phyloP scores from a whole-genome alignment of 225 moss, liverwort and hornwort genomes.

The Ulota crispa region DNA sequence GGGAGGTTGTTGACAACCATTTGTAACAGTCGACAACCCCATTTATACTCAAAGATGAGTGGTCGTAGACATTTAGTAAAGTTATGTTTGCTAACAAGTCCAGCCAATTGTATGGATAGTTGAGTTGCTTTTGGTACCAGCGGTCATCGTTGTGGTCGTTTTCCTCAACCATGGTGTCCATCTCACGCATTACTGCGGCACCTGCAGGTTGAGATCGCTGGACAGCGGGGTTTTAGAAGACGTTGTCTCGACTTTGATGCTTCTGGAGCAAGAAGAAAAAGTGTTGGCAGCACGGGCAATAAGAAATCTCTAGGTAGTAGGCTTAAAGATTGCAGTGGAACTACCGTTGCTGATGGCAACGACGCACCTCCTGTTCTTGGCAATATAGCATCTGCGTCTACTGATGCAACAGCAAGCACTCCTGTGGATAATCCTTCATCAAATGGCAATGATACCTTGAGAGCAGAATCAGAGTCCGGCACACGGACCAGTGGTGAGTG shows the following conservation, averaged over 20 bases:
- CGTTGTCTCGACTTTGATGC: constrained; percentile 91
- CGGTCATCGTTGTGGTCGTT: neutral
- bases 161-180: neutral
- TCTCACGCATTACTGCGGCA: neutral
- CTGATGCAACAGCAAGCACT: constrained; percentile 59
- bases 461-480: constrained; percentile 25
- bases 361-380: constrained; percentile 39
- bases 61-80: neutral
- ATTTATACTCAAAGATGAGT: neutral
- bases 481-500: constrained; percentile 33
- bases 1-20: neutral
- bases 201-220: constrained; percentile 45
- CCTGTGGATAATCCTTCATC: neutral
- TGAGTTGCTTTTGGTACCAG: neutral
- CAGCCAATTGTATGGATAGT: neutral
- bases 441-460: constrained; percentile 18
- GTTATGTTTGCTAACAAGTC: neutral
- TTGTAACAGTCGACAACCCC: neutral
- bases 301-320: constrained; percentile 58
- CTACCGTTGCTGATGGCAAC: constrained; percentile 27
- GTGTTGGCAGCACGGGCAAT: constrained; percentile 55
- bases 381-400: constrained; percentile 48
- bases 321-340: constrained; percentile 55
- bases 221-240: constrained; percentile 80
- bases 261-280: constrained; percentile 79